A percentile compares a stretch with the other conserved stretches of the same genome.
Conservation (phyloP, 257 asterid species). For the Solanum piurae region DNA sequence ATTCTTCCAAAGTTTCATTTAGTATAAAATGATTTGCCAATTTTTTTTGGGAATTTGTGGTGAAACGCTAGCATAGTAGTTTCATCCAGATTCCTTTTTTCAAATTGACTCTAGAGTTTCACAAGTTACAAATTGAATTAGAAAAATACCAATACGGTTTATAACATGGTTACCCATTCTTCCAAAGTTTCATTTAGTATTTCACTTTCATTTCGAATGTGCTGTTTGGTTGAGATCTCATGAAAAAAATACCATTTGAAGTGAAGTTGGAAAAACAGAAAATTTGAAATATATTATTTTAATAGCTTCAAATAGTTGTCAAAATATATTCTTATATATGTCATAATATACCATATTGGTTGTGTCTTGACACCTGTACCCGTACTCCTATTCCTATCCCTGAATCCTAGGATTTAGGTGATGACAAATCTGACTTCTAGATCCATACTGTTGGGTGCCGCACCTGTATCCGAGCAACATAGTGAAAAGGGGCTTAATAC, state of each 20-base stretch:
- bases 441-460: background rate
- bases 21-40: background rate
- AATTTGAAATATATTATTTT: background rate
- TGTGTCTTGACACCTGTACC: background rate
- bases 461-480: background rate
- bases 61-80: background rate
- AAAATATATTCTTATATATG: background rate
- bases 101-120: background rate
- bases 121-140: background rate
- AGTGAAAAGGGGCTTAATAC: background rate
- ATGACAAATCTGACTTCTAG: background rate
- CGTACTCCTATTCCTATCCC: background rate
- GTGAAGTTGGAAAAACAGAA: background rate
- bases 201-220: background rate
- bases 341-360: background rate
- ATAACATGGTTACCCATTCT: background rate
- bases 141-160: background rate
- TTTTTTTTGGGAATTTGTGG: background rate
- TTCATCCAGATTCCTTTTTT: background rate
- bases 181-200: background rate
- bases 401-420: background rate
- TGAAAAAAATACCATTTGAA: background rate
- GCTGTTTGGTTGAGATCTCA: background rate
- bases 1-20: no score
- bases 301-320: background rate